Percentiles rank a stretch among this genome's conserved stretches.
Conservation (phyloP, 495 filamentous ascomycete genomes). For the Cercophora sp. region DNA sequence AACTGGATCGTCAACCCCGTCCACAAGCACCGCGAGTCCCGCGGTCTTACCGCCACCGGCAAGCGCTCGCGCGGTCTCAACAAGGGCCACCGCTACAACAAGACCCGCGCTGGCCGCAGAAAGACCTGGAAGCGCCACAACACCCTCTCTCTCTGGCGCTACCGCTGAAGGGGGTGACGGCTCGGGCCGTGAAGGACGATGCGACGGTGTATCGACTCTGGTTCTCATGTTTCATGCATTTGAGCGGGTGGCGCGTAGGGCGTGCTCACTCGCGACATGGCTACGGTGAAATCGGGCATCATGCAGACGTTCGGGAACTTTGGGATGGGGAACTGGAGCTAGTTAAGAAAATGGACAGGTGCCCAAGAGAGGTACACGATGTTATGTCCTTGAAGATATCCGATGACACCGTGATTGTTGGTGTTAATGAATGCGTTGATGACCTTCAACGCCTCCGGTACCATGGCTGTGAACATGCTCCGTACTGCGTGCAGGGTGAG, state of each 20-base stretch:
- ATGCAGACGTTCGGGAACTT: slow-evolving; percentile 17
- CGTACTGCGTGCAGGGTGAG: no score
- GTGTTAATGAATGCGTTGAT: no score
- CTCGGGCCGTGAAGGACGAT: slow-evolving; percentile 13
- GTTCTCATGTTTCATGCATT: slow-evolving; percentile 22
- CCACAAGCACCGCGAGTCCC: slow-evolving; percentile 98
- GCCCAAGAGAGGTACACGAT: slow-evolving; percentile 8
- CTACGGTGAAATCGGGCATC: slow-evolving; percentile 8
- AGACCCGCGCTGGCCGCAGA: slow-evolving; percentile 88
- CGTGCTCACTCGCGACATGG: slow-evolving; percentile 16
- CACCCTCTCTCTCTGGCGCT: slow-evolving; percentile 92
- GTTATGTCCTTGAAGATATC: slow-evolving; percentile 19
- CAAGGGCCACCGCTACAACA: slow-evolving; percentile 98
- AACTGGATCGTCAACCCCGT: slow-evolving; percentile 99
- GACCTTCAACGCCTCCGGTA: no score
- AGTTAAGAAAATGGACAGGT: slow-evolving; percentile 28
- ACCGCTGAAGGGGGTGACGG: slow-evolving; percentile 49
- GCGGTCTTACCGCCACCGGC: slow-evolving; percentile 94
- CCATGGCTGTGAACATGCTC: no score
- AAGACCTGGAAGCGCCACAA: slow-evolving; percentile 99
- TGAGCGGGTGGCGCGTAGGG: slow-evolving; percentile 13
- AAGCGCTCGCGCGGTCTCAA: slow-evolving; percentile 99
- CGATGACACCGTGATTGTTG: no score
- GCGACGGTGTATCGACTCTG: slow-evolving; percentile 21
- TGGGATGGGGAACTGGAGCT: slow-evolving; percentile 20